phyloP scores from a whole-genome alignment of 164 flowering plant genomes.

The Houttuynia cordata region DNA sequence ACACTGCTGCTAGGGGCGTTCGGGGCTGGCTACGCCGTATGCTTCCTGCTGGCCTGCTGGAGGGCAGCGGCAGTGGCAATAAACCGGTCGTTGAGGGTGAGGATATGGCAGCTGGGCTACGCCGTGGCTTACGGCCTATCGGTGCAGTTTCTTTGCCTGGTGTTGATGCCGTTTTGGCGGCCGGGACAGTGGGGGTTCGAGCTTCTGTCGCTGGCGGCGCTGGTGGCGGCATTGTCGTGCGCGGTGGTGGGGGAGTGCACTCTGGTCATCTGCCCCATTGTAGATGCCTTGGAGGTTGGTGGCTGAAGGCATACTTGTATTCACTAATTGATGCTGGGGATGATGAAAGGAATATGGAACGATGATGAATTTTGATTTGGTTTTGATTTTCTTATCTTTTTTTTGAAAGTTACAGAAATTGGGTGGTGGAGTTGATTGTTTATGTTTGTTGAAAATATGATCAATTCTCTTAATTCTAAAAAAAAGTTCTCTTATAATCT shows the following conservation, averaged over 20 bases:
- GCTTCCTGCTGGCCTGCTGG: slow-evolving; percentile 37
- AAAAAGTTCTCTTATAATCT: no score
- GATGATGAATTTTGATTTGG: no score
- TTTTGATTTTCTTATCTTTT: no score
- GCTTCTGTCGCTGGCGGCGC: slow-evolving; percentile 15
- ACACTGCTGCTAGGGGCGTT: slow-evolving; percentile 30
- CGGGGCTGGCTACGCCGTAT: slow-evolving; percentile 21
- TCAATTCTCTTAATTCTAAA: no score
- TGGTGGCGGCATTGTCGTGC: slow-evolving; percentile 19
- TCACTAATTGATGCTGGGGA: no score
- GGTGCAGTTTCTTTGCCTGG: slow-evolving; percentile 22
- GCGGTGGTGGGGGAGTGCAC: slow-evolving; percentile 44
- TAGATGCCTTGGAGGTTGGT: slow-evolving; percentile 38
- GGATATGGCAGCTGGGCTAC: slow-evolving; percentile 29
- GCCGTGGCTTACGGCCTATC: slow-evolving; percentile 25
- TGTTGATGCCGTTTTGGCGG: slow-evolving; percentile 25
- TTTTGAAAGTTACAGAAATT: no score
- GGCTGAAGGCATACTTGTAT: not conserved
- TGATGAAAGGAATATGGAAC: no score
- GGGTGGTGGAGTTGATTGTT: no score
- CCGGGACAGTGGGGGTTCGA: slow-evolving; percentile 18
- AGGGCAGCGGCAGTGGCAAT: slow-evolving; percentile 40
- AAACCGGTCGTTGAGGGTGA: slow-evolving; percentile 36
- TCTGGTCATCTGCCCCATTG: slow-evolving; percentile 46
- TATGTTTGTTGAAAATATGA: no score